Percentiles rank a stretch among this genome's conserved stretches.
These are phyloP conservation scores for Globisporangium cystogenes DNA, from an alignment of 352 stramenopile species.

Conservation along the genomic window DNA sequence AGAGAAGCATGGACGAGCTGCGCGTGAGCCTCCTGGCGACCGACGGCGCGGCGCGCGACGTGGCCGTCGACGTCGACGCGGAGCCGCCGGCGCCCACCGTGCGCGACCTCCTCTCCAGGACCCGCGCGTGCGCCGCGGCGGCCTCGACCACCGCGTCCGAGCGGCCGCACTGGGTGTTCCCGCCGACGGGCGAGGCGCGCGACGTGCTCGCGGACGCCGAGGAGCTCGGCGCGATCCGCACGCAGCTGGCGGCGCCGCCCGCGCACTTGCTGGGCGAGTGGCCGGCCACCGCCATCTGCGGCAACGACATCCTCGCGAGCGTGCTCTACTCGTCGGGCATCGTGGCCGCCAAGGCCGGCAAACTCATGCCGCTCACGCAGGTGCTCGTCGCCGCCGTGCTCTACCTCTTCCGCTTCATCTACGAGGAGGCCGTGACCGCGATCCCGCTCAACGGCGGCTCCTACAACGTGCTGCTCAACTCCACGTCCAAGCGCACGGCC, in stretches of 20 bases:
- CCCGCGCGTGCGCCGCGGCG: conserved; percentile 8
- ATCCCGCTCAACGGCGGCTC: conserved; percentile 88
- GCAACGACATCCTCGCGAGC: conserved; percentile 88
- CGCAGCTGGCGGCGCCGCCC: conserved; percentile 16
- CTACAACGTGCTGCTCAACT: conserved; percentile 90
- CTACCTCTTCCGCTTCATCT: conserved; percentile 72
- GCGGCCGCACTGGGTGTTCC: conserved; percentile 36
- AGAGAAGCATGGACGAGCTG: conserved; percentile 38
- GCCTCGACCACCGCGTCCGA: too few species aligned
- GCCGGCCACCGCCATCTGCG: conserved; percentile 77
- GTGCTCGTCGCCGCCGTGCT: conserved; percentile 59
- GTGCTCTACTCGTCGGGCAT: conserved; percentile 62
- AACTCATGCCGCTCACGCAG: conserved; percentile 75
- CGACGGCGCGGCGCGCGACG: conserved; percentile 4
- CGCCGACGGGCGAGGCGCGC: conserved; percentile 27
- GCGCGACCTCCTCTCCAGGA: conserved; percentile 7
- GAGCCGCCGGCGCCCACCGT: conserved; percentile 5
- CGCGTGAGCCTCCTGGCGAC: conserved; percentile 27
- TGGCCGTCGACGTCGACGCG: background rate
- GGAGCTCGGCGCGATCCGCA: conserved; percentile 29
- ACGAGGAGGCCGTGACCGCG: conserved; percentile 84
- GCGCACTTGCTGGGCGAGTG: conserved; percentile 53
- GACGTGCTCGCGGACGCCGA: conserved; percentile 13
- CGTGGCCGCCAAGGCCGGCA: conserved; percentile 45
- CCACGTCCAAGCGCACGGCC: conserved; percentile 82